Conservation (phyloP, 2,329 filamentous ascomycete species). For the Massarina eburnea region DNA sequence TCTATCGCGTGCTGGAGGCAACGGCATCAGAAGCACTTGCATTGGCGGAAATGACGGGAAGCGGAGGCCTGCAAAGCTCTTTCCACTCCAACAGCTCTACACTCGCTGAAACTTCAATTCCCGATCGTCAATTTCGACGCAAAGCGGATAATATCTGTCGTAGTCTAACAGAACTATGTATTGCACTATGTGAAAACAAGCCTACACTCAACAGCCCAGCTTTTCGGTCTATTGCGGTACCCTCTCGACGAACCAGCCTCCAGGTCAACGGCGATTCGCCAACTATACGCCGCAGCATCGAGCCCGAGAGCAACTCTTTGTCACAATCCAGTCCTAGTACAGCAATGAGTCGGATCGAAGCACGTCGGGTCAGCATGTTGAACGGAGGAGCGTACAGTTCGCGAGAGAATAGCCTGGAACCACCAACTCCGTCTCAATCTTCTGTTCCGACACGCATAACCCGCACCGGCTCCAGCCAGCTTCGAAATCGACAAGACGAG, state of each 20-base stretch:
- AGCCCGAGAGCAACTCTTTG: constrained; percentile 36
- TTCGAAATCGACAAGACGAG: constrained; percentile 39
- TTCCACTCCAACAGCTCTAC: constrained; percentile 68
- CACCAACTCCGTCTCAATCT: constrained; percentile 17
- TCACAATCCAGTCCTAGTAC: constrained; percentile 37
- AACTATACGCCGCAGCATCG: constrained; percentile 34
- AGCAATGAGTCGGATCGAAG: constrained; percentile 48
- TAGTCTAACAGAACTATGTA: constrained; percentile 86
- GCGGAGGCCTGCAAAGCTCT: constrained; percentile 62
- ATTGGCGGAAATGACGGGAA: constrained; percentile 76
- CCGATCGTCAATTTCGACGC: constrained; percentile 82
- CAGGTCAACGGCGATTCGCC: constrained; percentile 41
- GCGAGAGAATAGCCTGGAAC: constrained; percentile 36
- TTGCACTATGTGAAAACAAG: constrained; percentile 64
- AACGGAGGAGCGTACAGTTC: constrained; percentile 17
- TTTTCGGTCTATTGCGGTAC: constrained; percentile 22
- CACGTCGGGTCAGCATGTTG: constrained; percentile 43
- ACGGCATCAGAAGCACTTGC: constrained; percentile 80
- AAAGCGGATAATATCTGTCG: constrained; percentile 94
- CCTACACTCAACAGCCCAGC: constrained; percentile 32
- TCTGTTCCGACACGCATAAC: constrained; percentile 31
- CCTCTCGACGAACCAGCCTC: constrained; percentile 38
- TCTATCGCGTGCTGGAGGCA: constrained; percentile 78
- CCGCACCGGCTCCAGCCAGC: constrained; percentile 43
- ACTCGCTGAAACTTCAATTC: constrained; percentile 59